Evolutionary conservation across 2,329 filamentous ascomycete genomes (phyloP), one percentile per base, ranked within the genome.

Genomic region (Colletotrichum spaethianum): DNA sequence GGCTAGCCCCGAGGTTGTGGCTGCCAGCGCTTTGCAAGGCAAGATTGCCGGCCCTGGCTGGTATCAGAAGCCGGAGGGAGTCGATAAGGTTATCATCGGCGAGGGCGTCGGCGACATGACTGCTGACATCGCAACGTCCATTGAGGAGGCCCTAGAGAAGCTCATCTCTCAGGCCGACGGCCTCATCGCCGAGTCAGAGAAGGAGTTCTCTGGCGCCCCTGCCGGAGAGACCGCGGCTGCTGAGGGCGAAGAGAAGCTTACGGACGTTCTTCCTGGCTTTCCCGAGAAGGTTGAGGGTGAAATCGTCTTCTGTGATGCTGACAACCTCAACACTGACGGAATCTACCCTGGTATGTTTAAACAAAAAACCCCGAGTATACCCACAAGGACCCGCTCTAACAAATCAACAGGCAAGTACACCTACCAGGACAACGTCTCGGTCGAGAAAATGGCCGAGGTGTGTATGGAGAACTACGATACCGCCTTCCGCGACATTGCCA

Each of bases 381-480:
- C 31, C 1, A 36, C 20, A n/a, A 4, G 16, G 80, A 93, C 33
- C 48, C 20, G 16, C 20, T 26, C 78, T 94, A 52, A 40, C 48
- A 38, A 20, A 20, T 8, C 42, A 40, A 44, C 8, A 68, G 65
- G 68, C 5, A 95, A 95, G 79, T 95, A 94, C 81, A 98, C 95
- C 0, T 98, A 98, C 82, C 94, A 97, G 79, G 95, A 98, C 79
- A 89, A 93, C 77, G 87, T 98, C 1, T 84, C 93, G 0, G 85
- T 83, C 0, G 92, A 94, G 73, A 90, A 90, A 68, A 98, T 98
- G 96, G 94, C 94, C 0, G 86, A 93, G 75, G 95, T 95, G 0
- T 95, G 93, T 82, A 98, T 98, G 95, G 89, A 93, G 80, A 98
- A 98, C 86, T 98, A 98, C 83, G 96, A 98, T 79, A 83, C 88